Conservation (phyloP, 768 basidiomycete species). For the Mycena filopes region DNA sequence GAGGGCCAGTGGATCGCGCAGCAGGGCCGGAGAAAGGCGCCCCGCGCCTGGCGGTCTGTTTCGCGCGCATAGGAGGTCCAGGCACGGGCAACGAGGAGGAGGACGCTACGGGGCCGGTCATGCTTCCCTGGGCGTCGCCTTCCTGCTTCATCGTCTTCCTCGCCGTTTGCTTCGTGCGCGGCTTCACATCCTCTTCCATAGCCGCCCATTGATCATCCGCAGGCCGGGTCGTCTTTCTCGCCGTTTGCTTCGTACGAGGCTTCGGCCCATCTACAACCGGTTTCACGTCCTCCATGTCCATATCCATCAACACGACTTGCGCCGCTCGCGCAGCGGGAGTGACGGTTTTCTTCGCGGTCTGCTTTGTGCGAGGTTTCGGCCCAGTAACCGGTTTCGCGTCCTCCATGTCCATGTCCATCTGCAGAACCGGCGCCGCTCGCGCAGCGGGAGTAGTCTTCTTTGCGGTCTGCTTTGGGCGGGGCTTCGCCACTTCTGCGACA, state of each 20-base stretch:
- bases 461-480: constrained; percentile 20
- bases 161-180: constrained; percentile 19
- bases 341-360: constrained; percentile 12
- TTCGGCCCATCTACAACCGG: not conserved
- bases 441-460: not conserved
- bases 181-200: constrained; percentile 14
- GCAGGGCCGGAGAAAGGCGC: constrained; percentile 12
- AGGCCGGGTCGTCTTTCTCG: constrained; percentile 1
- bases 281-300: constrained; percentile 16
- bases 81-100: constrained; percentile 15
- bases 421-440: not conserved
- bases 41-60: constrained; percentile 28
- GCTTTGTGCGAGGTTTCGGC: constrained; percentile 7
- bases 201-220: not conserved
- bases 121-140: not conserved
- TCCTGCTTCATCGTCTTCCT: constrained; percentile 2
- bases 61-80: not conserved
- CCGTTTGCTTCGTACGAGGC: constrained; percentile 14
- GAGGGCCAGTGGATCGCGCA: constrained; percentile 10
- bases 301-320: not conserved
- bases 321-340: not conserved
- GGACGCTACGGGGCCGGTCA: not conserved
- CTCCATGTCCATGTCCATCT: constrained; percentile 12
- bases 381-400: constrained; percentile 1
- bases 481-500: constrained; percentile 13